Conservation (phyloP, 2,329 filamentous ascomycete species). For the Ophiostoma pallidulum region DNA sequence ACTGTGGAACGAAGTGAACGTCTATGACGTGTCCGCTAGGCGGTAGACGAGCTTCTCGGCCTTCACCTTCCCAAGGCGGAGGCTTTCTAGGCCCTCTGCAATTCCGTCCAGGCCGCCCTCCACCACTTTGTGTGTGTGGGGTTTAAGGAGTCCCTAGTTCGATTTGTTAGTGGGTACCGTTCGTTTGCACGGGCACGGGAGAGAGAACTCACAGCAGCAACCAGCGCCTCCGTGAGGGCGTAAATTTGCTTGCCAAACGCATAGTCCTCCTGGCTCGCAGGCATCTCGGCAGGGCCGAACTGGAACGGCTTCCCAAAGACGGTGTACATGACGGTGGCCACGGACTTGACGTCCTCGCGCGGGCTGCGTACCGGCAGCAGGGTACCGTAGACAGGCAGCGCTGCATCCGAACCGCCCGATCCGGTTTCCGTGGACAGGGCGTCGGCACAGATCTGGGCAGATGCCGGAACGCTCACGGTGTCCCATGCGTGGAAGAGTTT, state of each 20-base stretch:
- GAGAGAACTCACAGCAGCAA: no score
- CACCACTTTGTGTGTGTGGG: conserved; percentile 19
- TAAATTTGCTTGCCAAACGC: conserved; percentile 8
- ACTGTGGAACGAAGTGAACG: no score
- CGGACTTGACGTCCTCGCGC: conserved; percentile 20
- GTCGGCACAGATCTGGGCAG: conserved; percentile 27
- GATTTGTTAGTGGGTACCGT: no score
- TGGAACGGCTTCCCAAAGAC: conserved; percentile 8
- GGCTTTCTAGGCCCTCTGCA: conserved; percentile 20
- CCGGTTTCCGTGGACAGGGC: conserved; percentile 2
- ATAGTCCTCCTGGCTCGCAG: conserved; percentile 5
- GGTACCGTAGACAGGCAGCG: background rate
- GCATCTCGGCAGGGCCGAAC: background rate
- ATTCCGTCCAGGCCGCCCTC: conserved; percentile 22
- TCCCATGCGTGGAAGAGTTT: conserved; percentile 32
- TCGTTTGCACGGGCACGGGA: no score
- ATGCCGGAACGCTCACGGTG: conserved; percentile 28
- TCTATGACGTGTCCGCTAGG: no score
- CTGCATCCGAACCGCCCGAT: no score
- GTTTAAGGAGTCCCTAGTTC: conserved; percentile 11
- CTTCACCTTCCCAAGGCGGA: conserved; percentile 25
- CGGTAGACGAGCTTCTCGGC: conserved; percentile 30
- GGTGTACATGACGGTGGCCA: conserved; percentile 9
- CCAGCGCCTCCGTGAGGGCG: conserved; percentile 19
- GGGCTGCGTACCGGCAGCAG: conserved; percentile 15